phyloP scores from a whole-genome alignment of 2,329 filamentous ascomycete species.

The Parafenestella ontariensis region DNA sequence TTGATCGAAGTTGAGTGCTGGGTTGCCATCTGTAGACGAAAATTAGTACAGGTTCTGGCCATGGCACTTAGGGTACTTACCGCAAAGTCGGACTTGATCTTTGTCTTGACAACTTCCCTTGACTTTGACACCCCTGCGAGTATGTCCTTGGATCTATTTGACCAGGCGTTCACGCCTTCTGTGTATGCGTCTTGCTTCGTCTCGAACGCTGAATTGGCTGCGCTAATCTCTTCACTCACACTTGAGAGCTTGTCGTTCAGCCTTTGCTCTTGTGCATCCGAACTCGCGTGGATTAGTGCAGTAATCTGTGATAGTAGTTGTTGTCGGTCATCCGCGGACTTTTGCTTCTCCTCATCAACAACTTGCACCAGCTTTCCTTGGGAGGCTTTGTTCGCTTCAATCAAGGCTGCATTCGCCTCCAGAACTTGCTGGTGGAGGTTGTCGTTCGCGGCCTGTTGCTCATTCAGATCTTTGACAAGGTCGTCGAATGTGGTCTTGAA shows the following conservation, averaged over 20 bases:
- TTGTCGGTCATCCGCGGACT: conserved; percentile 75
- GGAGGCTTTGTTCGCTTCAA: conserved; percentile 72
- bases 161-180: conserved; percentile 77
- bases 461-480: conserved; percentile 74
- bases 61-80: conserved; percentile 56
- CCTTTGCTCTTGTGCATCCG: conserved; percentile 74
- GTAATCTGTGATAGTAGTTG: conserved; percentile 79
- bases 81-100: conserved; percentile 86
- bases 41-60: conserved; percentile 27
- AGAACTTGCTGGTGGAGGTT: conserved; percentile 75
- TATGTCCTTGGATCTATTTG: conserved; percentile 70
- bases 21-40: conserved; percentile 67
- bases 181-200: conserved; percentile 71
- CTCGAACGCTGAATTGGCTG: conserved; percentile 70
- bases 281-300: conserved; percentile 75
- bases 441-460: conserved; percentile 79
- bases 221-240: conserved; percentile 70
- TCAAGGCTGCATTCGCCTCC: conserved; percentile 70
- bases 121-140: conserved; percentile 75
- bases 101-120: conserved; percentile 78
- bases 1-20: conserved; percentile 85
- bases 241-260: conserved; percentile 68
- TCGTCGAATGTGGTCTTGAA: conserved; percentile 87
- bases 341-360: conserved; percentile 77
- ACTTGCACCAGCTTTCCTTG: conserved; percentile 72